These are phyloP conservation scores for Phytophthora fragariaefolia DNA, from an alignment of 352 stramenopile species.

Conservation along the genomic window DNA sequence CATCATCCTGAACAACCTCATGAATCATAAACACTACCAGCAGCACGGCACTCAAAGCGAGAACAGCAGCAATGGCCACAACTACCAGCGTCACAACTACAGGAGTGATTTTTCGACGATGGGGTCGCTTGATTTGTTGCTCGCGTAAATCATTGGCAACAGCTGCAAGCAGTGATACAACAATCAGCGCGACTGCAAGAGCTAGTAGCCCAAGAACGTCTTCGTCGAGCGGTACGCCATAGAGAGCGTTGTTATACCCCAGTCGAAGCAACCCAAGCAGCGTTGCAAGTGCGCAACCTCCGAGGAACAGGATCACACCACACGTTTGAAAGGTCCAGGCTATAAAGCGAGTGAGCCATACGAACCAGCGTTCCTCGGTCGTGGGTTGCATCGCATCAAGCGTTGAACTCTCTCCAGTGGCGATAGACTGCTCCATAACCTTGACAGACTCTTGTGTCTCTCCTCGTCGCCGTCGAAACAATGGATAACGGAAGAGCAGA, in stretches of 20 bases:
- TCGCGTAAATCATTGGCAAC: conserved; percentile 61
- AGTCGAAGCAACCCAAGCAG: conserved; percentile 62
- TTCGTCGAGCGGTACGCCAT: conserved; percentile 59
- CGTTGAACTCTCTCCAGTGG: conserved; percentile 36
- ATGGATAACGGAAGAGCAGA: conserved; percentile 54
- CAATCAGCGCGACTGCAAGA: conserved; percentile 38
- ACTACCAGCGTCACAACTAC: conserved; percentile 29
- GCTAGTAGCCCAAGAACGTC: conserved; percentile 50
- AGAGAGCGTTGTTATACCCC: conserved; percentile 54
- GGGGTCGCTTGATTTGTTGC: conserved; percentile 37
- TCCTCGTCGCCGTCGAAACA: conserved; percentile 26
- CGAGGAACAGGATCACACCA: conserved; percentile 46
- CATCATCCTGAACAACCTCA: conserved; percentile 57
- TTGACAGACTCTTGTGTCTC: conserved; percentile 1
- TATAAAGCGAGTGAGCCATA: conserved; percentile 62
- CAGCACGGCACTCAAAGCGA: conserved; percentile 49
- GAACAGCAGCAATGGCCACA: conserved; percentile 45
- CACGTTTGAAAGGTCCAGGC: conserved; percentile 45
- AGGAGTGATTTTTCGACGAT: conserved; percentile 18
- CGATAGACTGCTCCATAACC: conserved; percentile 5
- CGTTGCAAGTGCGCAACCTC: conserved; percentile 54
- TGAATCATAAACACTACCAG: conserved; percentile 69
- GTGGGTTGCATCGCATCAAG: conserved; percentile 58
- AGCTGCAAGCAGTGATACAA: conserved; percentile 54
- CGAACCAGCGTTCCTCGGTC: conserved; percentile 82